These are phyloP conservation scores for Aspergillus cavernicola DNA, from an alignment of 495 filamentous ascomycete species.

Conservation along the genomic window DNA sequence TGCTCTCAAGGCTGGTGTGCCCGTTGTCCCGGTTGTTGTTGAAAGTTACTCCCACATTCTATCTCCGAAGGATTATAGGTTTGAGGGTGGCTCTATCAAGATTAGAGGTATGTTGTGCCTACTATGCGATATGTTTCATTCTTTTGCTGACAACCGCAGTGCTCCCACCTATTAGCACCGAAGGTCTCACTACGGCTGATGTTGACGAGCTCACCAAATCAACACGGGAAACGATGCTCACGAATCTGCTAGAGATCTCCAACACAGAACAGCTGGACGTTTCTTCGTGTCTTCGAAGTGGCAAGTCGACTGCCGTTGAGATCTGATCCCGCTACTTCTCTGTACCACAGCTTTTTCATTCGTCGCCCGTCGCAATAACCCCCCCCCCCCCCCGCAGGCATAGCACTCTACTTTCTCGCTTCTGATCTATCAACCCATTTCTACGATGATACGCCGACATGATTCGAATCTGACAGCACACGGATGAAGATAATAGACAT, in stretches of 20 bases:
- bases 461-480: neutral
- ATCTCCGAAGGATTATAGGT: slow-evolving; percentile 63
- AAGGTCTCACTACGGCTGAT: slow-evolving; percentile 69
- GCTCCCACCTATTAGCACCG: slow-evolving; percentile 81
- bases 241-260: slow-evolving; percentile 64
- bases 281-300: slow-evolving; percentile 21
- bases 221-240: slow-evolving; percentile 76
- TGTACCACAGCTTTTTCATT: neutral
- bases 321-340: slow-evolving; percentile 23
- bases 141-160: slow-evolving; percentile 48
- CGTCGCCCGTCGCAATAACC: too few relatives aligned
- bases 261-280: slow-evolving; percentile 21
- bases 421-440: neutral
- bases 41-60: slow-evolving; percentile 84
- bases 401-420: neutral
- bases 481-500: slow-evolving; percentile 5
- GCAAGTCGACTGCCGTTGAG: slow-evolving; percentile 37
- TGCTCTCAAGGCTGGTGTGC: slow-evolving; percentile 88
- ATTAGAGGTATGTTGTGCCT: slow-evolving; percentile 60
- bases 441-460: slow-evolving; percentile 9
- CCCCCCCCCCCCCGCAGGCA: too few relatives aligned
- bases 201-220: slow-evolving; percentile 72
- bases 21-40: slow-evolving; percentile 82
- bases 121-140: neutral
- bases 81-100: slow-evolving; percentile 71